Evolutionary conservation across 768 basidiomycete genomes (phyloP).

Genomic region (Kwoniella mangroviensis): DNA sequence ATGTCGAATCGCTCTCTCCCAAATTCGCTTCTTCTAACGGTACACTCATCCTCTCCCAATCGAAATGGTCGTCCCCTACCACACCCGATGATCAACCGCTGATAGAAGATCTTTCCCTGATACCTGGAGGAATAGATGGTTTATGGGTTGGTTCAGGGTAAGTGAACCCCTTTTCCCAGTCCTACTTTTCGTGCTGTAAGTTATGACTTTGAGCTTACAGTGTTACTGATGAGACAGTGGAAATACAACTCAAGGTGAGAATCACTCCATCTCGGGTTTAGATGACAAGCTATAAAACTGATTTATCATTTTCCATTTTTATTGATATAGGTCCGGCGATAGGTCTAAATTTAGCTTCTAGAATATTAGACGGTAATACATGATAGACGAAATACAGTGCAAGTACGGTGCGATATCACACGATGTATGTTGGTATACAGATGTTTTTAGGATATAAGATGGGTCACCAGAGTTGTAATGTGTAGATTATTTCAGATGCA

Average conservation of each 20-base stretch:
- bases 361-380: slow-evolving; percentile 52
- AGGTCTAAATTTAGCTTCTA: slow-evolving; percentile 55
- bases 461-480: too few species aligned
- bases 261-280: slow-evolving; percentile 8
- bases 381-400: slow-evolving; percentile 63
- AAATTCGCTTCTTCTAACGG: slow-evolving; percentile 55
- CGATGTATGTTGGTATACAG: too few species aligned
- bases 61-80: slow-evolving; percentile 76
- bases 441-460: too few species aligned
- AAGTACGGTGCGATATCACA: too few species aligned
- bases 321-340: slow-evolving; percentile 65
- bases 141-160: slow-evolving; percentile 68
- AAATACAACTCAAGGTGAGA: slow-evolving; percentile 26
- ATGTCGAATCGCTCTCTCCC: slow-evolving; percentile 35
- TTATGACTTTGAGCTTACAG: too few species aligned
- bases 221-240: neutral
- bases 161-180: slow-evolving; percentile 5
- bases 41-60: slow-evolving; percentile 62
- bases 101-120: slow-evolving; percentile 64
- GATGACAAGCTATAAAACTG: too few species aligned
- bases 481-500: too few species aligned
- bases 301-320: neutral
- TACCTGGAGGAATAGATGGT: slow-evolving; percentile 59
- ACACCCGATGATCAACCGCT: slow-evolving; percentile 66
- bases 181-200: neutral